Percentiles rank a stretch among this genome's conserved stretches.
phyloP scores from a whole-genome alignment of 805 yeast genomes.

The Wickerhamiella azymoides region DNA sequence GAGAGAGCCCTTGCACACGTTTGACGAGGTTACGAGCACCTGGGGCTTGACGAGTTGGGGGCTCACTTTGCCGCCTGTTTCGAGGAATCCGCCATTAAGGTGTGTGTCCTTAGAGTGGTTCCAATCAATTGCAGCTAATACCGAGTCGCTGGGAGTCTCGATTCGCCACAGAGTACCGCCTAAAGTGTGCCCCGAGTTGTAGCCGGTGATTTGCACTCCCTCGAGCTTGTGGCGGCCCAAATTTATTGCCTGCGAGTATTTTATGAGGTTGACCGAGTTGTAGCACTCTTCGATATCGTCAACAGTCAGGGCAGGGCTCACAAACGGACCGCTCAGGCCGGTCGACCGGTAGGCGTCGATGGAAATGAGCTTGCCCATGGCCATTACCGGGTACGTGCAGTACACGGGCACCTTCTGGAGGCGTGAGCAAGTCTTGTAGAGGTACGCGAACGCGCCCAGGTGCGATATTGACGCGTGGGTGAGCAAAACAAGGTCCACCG shows the following conservation, averaged over 20 bases:
- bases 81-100: constrained; percentile 56
- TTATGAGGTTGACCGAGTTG: constrained; percentile 54
- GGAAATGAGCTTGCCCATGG: constrained; percentile 72
- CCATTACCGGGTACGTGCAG: constrained; percentile 80
- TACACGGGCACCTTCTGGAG: constrained; percentile 59
- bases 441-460: constrained; percentile 61
- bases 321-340: constrained; percentile 62
- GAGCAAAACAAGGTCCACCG: constrained; percentile 55
- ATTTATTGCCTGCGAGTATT: constrained; percentile 63
- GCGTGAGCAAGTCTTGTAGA: constrained; percentile 43
- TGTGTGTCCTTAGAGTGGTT: constrained; percentile 85
- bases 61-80: constrained; percentile 46
- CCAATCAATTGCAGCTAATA: constrained; percentile 89
- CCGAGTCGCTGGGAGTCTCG: constrained; percentile 56
- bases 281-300: constrained; percentile 69
- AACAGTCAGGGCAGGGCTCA: constrained; percentile 30
- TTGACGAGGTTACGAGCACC: constrained; percentile 62
- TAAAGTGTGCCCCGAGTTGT: constrained; percentile 80
- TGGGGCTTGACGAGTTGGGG: constrained; percentile 58
- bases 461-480: constrained; percentile 77
- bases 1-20: constrained; percentile 41
- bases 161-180: constrained; percentile 91
- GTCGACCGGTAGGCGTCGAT: constrained; percentile 64
- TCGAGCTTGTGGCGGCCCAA: constrained; percentile 22
- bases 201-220: constrained; percentile 47